Base-by-base conservation (phyloP, 805 yeast species). In the Suhomyces faveliae region DNA sequence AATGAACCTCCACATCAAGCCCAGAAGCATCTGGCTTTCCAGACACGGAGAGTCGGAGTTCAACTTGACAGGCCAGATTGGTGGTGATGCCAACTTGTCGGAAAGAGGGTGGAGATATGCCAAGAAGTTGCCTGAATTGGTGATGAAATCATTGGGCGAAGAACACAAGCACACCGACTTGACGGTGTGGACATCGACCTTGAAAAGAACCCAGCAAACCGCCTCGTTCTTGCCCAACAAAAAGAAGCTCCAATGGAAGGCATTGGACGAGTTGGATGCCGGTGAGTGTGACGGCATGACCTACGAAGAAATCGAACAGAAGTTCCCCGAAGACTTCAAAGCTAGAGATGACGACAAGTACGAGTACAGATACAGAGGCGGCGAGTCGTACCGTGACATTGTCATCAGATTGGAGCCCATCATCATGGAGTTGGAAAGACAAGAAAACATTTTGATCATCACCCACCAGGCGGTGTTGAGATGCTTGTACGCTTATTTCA, bases 221-320 rank as follows among this genome's bases (percentile, higher is more conserved):
- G 92, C 97, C 1, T 81, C 86, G 50, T 78, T 76, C 63, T 74
- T 92, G 57, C 89, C 94, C 1, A 89, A 87, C 66, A 83, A 85
- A 50, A 68, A 67, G 49, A 85, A 90, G 63, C 74, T 90, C 55
- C 86, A 85, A 53, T 92, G 99, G 99, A 94, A 94, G 67, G 98
- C 98, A 0, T 73, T 92, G 56, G 98, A 92, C 65, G 99, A 92
- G 70, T 78, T 92, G 52, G 98, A 92, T 65, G 98, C 97, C 0
- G 99, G 99, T 9, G 91, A 89, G 20, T 92, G 98, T 66, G 99
- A 92, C 67, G 98, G 97, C 5, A 79, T 92, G 80, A 92, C 99
- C 0, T 53, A 92, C 63, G 96, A 91, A 56, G 96, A 92, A 52
- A 89, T 92, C 59, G 95, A 89, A 58, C 70, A 78, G 25, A 67